These are phyloP conservation scores for Pyrenophora tritici-repentis DNA, from an alignment of 2,329 filamentous ascomycete genomes.

Conservation along the genomic window DNA sequence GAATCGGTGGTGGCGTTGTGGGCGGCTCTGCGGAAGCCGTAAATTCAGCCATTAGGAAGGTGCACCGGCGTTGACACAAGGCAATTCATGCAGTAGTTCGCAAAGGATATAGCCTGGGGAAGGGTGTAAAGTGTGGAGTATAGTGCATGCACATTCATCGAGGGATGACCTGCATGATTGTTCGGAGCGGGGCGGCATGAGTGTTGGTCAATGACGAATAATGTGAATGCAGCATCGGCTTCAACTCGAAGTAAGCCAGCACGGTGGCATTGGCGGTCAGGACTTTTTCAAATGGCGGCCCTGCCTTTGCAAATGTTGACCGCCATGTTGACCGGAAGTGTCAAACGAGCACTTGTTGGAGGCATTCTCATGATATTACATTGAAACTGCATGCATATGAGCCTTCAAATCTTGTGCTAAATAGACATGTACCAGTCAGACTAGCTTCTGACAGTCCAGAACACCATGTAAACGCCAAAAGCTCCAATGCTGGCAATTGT, in stretches of 20 bases:
- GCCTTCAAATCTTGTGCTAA: not conserved
- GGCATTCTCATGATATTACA: slow-evolving; percentile 4
- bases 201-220: slow-evolving; percentile 3
- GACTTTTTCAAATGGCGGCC: not conserved
- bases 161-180: slow-evolving; percentile 2
- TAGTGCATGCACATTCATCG: slow-evolving; percentile 3
- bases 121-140: not conserved
- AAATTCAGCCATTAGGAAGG: slow-evolving; percentile 4
- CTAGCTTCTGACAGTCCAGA: not conserved
- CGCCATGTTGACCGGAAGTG: slow-evolving; percentile 3
- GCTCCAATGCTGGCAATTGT: slow-evolving; percentile 24
- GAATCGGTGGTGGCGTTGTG: slow-evolving; percentile 8
- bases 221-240: not conserved
- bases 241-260: not conserved
- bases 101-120: not conserved
- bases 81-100: not conserved
- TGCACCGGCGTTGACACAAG: not conserved
- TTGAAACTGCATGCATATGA: slow-evolving; percentile 2
- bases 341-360: not conserved
- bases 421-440: slow-evolving; percentile 2
- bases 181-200: not conserved
- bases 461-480: slow-evolving; percentile 25
- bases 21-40: slow-evolving; percentile 1
- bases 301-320: slow-evolving; percentile 2
- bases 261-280: not conserved